Evolutionary conservation across 1,284 basidiomycete species (phyloP), one percentile per base, ranked within the genome.

Genomic region (Gastroboletus turbinatus): DNA sequence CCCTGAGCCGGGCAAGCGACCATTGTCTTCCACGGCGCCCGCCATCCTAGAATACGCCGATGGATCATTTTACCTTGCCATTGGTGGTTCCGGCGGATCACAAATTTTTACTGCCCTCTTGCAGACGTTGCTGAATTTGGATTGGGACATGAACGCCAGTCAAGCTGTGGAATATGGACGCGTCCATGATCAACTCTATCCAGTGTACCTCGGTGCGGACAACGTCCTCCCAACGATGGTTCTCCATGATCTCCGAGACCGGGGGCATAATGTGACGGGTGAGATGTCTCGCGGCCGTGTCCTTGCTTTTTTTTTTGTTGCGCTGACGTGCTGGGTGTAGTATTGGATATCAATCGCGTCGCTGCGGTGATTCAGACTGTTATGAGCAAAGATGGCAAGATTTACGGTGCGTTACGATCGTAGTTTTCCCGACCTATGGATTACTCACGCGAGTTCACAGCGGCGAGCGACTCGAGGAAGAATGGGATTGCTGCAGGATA

Each of bases 101-200:
- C 81, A 88, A 19, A 98, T 98, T 58, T 92, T 96, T 71, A 79
- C 84, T 0, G 76, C 92, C 0, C 75, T 97, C 7, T 83, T 91
- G 47, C 94, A 96, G 69, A 84, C 88, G 25, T 72, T 98, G 9
- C 72, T 97, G 23, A 94, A 96, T 70, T 69, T 94, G 23, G 79
- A 91, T 53, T 91, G 90, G 81, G 94, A 90, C 0, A 78, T 92
- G 73, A 86, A 96, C 65, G 71, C 90, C 32, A 87, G 88, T 56
- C 71, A 81, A 32, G 92, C 96, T 0, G 85, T 98, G 36, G 96
- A 98, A 72, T 81, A 76, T 60, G 88, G 92, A 0, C 80, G 96
- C n/a, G 69, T 97, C n/a, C 96, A 98, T 68, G 85, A 97, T 68
- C 96, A 98, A 70, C 76, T 97, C 29, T 88, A 87, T 59, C 96